Percentiles rank a stretch among this genome's conserved stretches.
These are phyloP conservation scores for Lodderomyces pseudojiufengensis DNA, from an alignment of 1,139 yeast species.

Conservation along the genomic window DNA sequence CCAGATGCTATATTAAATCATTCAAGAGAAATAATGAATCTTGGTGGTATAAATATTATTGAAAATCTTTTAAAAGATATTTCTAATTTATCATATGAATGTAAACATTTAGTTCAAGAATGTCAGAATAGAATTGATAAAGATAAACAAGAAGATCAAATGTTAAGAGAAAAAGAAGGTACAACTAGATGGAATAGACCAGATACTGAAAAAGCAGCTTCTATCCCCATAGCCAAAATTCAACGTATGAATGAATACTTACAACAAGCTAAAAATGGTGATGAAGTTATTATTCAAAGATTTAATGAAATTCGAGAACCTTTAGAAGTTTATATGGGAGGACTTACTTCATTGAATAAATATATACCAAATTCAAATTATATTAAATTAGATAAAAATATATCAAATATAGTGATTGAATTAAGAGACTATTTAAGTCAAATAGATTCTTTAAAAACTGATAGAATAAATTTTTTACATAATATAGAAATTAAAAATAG, in stretches of 20 bases:
- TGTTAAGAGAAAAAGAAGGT: slow-evolving; percentile 47
- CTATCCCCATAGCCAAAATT: slow-evolving; percentile 35
- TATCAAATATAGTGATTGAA: slow-evolving; percentile 35
- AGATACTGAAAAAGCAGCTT: slow-evolving; percentile 36
- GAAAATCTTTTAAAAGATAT: slow-evolving; percentile 46
- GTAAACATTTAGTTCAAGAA: slow-evolving; percentile 37
- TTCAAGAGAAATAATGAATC: slow-evolving; percentile 48
- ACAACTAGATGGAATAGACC: slow-evolving; percentile 47
- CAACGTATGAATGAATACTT: slow-evolving; percentile 48
- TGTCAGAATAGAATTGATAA: slow-evolving; percentile 45
- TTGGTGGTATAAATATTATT: slow-evolving; percentile 51
- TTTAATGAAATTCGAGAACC: slow-evolving; percentile 40
- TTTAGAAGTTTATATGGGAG: slow-evolving; percentile 44
- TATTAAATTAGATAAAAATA: slow-evolving; percentile 37
- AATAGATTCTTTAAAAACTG: slow-evolving; percentile 23
- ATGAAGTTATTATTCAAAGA: slow-evolving; percentile 44
- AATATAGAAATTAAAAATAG: slow-evolving; percentile 42
- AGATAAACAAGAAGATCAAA: slow-evolving; percentile 56
- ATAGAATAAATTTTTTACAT: slow-evolving; percentile 38
- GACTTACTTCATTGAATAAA: slow-evolving; percentile 36
- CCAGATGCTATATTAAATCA: slow-evolving; percentile 58
- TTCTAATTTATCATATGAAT: slow-evolving; percentile 35
- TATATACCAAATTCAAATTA: slow-evolving; percentile 51
- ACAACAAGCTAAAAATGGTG: slow-evolving; percentile 60
- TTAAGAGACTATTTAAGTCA: slow-evolving; percentile 37